Evolutionary conservation across 495 filamentous ascomycete species (phyloP), one percentile per base, ranked within the genome.

Genomic region (Parathielavia hyrcaniae): DNA sequence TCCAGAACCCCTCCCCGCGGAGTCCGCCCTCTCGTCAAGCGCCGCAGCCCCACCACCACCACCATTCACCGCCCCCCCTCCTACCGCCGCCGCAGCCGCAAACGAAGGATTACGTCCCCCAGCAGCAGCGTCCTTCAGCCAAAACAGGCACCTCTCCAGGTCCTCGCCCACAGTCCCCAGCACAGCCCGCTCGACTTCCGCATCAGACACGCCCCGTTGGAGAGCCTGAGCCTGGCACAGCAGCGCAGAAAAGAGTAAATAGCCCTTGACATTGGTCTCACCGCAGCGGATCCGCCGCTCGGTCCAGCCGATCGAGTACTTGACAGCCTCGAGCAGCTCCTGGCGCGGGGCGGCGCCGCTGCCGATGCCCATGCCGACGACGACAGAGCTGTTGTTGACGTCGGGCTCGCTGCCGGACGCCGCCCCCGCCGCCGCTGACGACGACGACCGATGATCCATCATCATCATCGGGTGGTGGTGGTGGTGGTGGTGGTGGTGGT

Each of bases 211-310:
- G 0, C 71, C 71, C 16, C 61, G 62, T 60, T 67, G 69, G 11
- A 66, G 60, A 20, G 64, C 73, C 48, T 81, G 66, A 5, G 81
- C 69, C 53, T 83, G 75, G 2, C 77, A 74, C 1, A 64, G 44
- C 1, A 83, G 59, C 0, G 81, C 51, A 17, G 61, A 66, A 14
- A 70, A 66, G 34, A 84, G 67, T 5, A 84, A 48, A 41, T 78
- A 76, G 0, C 76, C 79, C 60, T 84, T 85, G 19, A 80, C 69
- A 60, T 80, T 85, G 0, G 78, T 81, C 61, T 85, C 81, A 2
- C 82, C 83, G 0, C 71, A 71, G 43, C 71, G 58, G 6, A 85
- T 75, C 39, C 69, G 68, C 10, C 65, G 64, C 63, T 77, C 64
- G 0, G 44, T 48, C 78, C 78, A 82, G 1, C 49, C 54, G 30